Conservation (phyloP, 2,329 filamentous ascomycete genomes). For the Aspergillus glaucus region DNA sequence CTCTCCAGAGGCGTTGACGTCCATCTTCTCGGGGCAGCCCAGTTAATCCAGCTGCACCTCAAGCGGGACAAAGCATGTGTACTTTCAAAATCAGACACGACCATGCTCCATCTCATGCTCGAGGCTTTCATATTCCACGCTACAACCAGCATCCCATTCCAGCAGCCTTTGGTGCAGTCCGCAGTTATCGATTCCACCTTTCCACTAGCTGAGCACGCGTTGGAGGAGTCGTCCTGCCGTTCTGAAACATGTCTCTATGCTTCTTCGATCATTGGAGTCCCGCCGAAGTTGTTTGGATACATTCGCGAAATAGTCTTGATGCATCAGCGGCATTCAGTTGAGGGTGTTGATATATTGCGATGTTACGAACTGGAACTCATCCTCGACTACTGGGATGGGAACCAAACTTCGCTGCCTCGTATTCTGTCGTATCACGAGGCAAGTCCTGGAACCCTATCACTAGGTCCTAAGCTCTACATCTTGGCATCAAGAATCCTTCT, state of each 20-base stretch:
- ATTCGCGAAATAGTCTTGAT: conserved; percentile 10
- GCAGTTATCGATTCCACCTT: conserved; percentile 14
- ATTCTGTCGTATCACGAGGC: background rate
- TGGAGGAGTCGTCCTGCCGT: conserved; percentile 4
- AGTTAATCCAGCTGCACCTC: conserved; percentile 11
- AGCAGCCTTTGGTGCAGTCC: background rate
- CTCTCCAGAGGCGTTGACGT: conserved; percentile 12
- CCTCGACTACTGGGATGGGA: conserved; percentile 1
- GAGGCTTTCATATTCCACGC: conserved; percentile 24
- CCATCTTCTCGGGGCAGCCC: conserved; percentile 18
- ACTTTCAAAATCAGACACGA: conserved; percentile 1
- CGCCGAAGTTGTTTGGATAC: conserved; percentile 15
- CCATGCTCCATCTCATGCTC: conserved; percentile 12
- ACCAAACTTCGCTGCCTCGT: background rate
- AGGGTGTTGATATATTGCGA: background rate
- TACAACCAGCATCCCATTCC: conserved; percentile 19
- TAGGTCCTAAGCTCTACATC: conserved; percentile 13
- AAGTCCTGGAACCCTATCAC: background rate
- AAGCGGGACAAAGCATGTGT: background rate
- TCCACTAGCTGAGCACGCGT: conserved; percentile 7
- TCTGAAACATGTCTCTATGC: conserved; percentile 1
- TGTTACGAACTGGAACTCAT: conserved; percentile 3
- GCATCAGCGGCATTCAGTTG: conserved; percentile 5
- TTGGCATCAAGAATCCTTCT: conserved; percentile 12
- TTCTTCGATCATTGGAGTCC: conserved; percentile 15